Percentiles rank a stretch among this genome's conserved stretches.
Conservation (phyloP, 139 green algal genomes). For the Volvox reticuliferus region DNA sequence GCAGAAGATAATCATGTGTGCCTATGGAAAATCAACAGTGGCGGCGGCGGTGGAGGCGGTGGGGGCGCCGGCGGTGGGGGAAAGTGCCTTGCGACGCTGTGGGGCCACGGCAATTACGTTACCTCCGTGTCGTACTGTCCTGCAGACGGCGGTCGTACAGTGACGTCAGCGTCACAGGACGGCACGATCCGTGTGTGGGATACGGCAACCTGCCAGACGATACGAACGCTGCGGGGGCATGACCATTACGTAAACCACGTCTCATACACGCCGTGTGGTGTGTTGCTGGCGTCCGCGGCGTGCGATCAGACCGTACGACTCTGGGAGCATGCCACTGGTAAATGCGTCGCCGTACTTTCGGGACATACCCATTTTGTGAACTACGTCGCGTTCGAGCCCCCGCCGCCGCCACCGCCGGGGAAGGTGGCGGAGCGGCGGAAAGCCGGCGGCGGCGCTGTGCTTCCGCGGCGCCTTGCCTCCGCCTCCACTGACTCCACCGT, state of each 20-base stretch:
- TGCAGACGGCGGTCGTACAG: background rate
- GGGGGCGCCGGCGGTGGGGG: background rate
- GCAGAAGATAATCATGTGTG: constrained; percentile 21
- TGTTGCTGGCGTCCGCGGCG: background rate
- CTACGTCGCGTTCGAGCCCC: constrained; percentile 1
- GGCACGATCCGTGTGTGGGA: constrained; percentile 6
- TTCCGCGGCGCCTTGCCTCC: background rate
- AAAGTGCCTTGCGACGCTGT: background rate
- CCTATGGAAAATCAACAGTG: background rate
- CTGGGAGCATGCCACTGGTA: constrained; percentile 1
- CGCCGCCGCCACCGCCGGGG: background rate
- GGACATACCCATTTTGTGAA: constrained; percentile 4
- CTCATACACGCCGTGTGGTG: background rate
- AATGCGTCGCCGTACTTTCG: background rate
- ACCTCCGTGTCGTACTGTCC: constrained; percentile 32
- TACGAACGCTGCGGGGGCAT: constrained; percentile 9
- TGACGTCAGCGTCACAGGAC: constrained; percentile 13
- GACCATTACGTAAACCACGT: constrained; percentile 26
- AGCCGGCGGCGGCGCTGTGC: background rate
- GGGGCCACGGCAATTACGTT: constrained; percentile 33
- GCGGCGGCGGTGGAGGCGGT: too few species aligned
- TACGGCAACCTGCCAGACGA: background rate
- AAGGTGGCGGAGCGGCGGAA: background rate
- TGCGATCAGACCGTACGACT: background rate
- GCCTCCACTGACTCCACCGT: constrained; percentile 7